Conservation (phyloP, 805 yeast genomes). For the Deakozyma indianensis region DNA sequence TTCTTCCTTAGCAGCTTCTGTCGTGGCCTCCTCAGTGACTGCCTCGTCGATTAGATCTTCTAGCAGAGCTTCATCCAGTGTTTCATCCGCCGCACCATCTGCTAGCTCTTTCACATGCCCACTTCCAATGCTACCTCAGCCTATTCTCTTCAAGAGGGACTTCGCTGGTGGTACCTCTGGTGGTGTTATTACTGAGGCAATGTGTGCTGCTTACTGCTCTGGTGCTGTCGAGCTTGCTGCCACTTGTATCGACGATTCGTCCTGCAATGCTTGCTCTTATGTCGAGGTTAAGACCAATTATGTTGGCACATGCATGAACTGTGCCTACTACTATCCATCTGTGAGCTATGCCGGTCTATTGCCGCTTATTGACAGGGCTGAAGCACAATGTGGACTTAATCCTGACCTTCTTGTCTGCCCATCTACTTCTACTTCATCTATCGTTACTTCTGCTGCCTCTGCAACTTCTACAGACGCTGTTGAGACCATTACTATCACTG, state of each 20-base stretch:
- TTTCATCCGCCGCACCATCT: conserved; percentile 15
- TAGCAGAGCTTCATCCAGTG: conserved; percentile 19
- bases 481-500: background rate
- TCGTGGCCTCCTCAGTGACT: background rate
- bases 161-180: background rate
- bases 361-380: background rate
- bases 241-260: background rate
- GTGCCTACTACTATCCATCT: conserved; percentile 1
- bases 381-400: background rate
- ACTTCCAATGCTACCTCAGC: background rate
- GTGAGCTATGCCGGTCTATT: background rate
- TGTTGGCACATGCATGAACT: background rate
- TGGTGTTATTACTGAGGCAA: conserved; percentile 1
- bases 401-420: background rate
- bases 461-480: background rate
- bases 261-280: background rate
- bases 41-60: conserved; percentile 1
- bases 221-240: background rate
- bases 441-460: background rate
- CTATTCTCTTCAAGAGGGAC: background rate
- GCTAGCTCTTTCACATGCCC: conserved; percentile 4
- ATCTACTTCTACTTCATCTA: background rate
- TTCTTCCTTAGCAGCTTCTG: background rate
- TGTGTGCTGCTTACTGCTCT: background rate
- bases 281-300: background rate